phyloP scores from a whole-genome alignment of 2,329 filamentous ascomycete species.

The Pestalotiopsis sp. region DNA sequence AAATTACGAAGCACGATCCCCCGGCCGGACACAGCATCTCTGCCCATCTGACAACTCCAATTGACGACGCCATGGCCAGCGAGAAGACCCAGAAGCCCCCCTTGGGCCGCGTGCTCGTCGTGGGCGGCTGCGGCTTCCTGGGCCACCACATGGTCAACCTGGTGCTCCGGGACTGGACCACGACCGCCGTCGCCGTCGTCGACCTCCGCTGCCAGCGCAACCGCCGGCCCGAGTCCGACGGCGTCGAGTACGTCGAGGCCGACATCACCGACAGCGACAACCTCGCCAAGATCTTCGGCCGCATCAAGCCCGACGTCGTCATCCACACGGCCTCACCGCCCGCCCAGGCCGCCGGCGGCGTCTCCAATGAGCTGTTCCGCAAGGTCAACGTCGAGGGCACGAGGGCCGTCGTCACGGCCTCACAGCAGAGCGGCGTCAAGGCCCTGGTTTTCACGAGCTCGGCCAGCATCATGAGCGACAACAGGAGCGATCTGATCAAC shows the following conservation, averaged over 20 bases:
- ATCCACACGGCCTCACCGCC: constrained; percentile 85
- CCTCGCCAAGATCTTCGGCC: constrained; percentile 64
- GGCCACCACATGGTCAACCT: constrained; percentile 81
- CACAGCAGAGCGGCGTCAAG: constrained; percentile 70
- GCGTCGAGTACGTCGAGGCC: constrained; percentile 70
- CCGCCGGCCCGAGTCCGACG: constrained; percentile 56
- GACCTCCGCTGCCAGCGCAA: constrained; percentile 74
- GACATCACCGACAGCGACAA: constrained; percentile 72
- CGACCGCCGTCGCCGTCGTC: constrained; percentile 64
- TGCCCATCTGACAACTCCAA: neutral
- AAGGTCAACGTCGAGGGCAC: constrained; percentile 91
- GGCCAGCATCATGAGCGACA: constrained; percentile 84
- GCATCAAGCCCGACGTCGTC: constrained; percentile 76
- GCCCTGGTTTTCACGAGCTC: constrained; percentile 90
- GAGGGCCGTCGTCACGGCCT: constrained; percentile 73
- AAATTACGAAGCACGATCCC: neutral
- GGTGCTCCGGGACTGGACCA: constrained; percentile 63
- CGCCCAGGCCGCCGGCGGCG: constrained; percentile 52
- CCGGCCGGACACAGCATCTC: neutral
- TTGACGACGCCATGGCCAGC: constrained; percentile 5
- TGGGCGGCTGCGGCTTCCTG: constrained; percentile 83
- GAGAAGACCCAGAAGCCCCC: constrained; percentile 32
- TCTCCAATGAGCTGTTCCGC: constrained; percentile 65
- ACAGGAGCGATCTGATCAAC: constrained; percentile 75
- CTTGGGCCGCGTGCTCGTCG: constrained; percentile 73